Evolutionary conservation across 2,329 filamentous ascomycete genomes (phyloP), one percentile per base, ranked within the genome.

Genomic region (Pyrenochaeta sp.): DNA sequence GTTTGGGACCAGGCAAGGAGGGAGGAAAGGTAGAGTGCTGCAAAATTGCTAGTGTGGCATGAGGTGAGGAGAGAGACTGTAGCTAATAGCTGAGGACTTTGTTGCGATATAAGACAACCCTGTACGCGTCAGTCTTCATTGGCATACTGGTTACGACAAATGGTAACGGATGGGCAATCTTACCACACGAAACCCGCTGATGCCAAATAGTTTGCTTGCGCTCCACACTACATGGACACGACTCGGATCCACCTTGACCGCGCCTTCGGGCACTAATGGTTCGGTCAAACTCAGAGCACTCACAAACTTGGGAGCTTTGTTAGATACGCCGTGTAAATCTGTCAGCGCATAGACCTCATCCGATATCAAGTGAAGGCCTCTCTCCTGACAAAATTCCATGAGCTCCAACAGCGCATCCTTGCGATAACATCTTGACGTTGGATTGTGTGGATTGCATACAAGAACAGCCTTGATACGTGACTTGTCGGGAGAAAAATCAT

Each of bases 351-450:
- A 60, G 4, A 61, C 41, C 26, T 68, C 65, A 27, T 68, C 65
- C 7, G 44, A 60, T 11, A 68, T 61, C 3, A 67, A 32, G 38
- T 68, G 65, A 9, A 68, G 46, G 1, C 51, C 55, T 1, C 59
- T 26, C 29, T 68, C 62, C 27, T 67, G 63, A 23, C 65, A 68
- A 21, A 67, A 67, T 20, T 67, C 63, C 58, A 68, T 57, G 27
- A 63, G 55, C 17, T 65, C 65, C 2, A 66, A 51, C 3, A 68
- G 24, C 0, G 54, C 53, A 17, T 56, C 50, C 23, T 51, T 58
- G 1, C 55, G 53, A 15, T 67, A 67, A 29, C 65, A 66, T 44
- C 52, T 47, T 0, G 58, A 57, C 2, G 63, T 44, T 0, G 63
- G 63, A 19, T 63, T 65, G 17, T 65, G 57, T 0, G 63, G 63